Evolutionary conservation across 805 yeast genomes (phyloP).

Genomic region (Lachancea quebecensis): DNA sequence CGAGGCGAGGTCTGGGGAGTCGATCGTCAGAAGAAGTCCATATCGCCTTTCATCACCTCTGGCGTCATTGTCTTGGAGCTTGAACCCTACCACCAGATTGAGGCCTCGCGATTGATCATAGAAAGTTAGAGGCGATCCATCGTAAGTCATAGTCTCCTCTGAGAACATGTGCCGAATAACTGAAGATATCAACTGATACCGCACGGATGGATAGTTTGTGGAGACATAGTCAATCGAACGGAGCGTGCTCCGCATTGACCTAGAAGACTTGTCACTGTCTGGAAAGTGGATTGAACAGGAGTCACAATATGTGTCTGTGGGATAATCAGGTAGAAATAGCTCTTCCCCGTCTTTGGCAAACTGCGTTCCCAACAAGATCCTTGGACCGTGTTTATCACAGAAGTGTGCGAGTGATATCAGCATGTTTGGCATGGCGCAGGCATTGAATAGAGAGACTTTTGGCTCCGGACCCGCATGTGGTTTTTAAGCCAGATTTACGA

Average conservation of each 20-base stretch:
- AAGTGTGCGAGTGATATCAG: conserved; percentile 54
- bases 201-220: conserved; percentile 53
- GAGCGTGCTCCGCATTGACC: conserved; percentile 31
- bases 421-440: conserved; percentile 14
- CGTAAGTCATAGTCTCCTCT: conserved; percentile 57
- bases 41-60: conserved; percentile 71
- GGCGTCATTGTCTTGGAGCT: conserved; percentile 56
- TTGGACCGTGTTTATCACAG: conserved; percentile 75
- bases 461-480: not conserved
- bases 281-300: conserved; percentile 57
- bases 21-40: conserved; percentile 50
- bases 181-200: conserved; percentile 50
- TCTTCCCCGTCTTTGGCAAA: conserved; percentile 21
- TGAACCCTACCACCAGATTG: conserved; percentile 54
- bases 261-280: conserved; percentile 17
- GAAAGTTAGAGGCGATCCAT: conserved; percentile 52
- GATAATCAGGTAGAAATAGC: conserved; percentile 35
- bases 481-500: not conserved
- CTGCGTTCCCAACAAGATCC: conserved; percentile 59
- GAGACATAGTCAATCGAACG: conserved; percentile 36
- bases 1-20: conserved; percentile 38
- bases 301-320: conserved; percentile 46
- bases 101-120: conserved; percentile 59
- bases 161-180: conserved; percentile 58
- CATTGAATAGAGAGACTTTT: not conserved